These are phyloP conservation scores for Leucosporidium creatinivorum DNA, from an alignment of 768 basidiomycete genomes.

Conservation along the genomic window DNA sequence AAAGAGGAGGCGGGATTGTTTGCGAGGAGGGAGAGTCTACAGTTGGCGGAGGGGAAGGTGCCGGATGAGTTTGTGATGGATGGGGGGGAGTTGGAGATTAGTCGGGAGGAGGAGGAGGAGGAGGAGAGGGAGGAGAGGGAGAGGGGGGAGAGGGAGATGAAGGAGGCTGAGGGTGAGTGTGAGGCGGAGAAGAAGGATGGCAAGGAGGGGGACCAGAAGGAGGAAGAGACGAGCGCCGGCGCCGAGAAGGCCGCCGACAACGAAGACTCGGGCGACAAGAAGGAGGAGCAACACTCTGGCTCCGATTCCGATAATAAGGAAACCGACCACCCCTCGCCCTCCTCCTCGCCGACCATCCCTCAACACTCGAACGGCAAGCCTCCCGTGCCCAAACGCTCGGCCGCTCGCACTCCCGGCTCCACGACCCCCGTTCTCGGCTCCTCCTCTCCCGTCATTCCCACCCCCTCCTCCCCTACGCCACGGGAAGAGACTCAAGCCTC, in stretches of 20 bases:
- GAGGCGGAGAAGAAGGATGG: conserved; percentile 54
- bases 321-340: neutral
- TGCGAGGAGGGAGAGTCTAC: neutral
- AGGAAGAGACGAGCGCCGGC: conserved; percentile 43
- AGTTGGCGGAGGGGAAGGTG: neutral
- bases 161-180: conserved; percentile 11
- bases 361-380: neutral
- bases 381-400: conserved; percentile 10
- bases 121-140: conserved; percentile 2
- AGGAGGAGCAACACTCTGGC: neutral
- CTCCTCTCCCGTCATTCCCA: neutral
- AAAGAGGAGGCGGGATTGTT: neutral
- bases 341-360: conserved; percentile 9
- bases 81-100: neutral
- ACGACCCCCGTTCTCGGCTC: conserved; percentile 1
- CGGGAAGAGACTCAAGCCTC: neutral
- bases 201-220: conserved; percentile 54
- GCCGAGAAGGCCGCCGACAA: neutral
- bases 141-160: neutral
- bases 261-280: neutral
- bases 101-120: neutral
- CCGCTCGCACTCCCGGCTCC: neutral
- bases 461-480: neutral
- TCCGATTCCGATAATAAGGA: neutral
- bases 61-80: conserved; percentile 1